A percentile compares a stretch with the other conserved stretches of the same genome.
Conservation (phyloP, 768 basidiomycete genomes). For the Amanita fuliginea region DNA sequence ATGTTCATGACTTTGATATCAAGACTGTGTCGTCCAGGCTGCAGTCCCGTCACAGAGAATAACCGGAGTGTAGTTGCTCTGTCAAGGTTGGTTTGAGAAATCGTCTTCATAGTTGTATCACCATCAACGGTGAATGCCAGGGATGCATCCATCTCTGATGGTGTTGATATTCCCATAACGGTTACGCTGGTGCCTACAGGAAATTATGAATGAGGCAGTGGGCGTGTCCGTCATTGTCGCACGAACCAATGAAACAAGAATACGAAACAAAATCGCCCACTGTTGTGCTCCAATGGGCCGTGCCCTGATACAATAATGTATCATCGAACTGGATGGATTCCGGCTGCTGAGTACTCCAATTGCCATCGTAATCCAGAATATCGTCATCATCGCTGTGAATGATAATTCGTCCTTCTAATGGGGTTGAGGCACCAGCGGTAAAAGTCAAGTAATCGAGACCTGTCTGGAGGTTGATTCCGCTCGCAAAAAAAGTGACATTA, state of each 20-base stretch:
- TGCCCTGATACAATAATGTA: conserved; percentile 19
- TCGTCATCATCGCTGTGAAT: conserved; percentile 26
- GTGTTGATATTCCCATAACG: background rate
- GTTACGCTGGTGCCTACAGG: conserved; percentile 23
- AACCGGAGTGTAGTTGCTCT: conserved; percentile 23
- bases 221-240: background rate
- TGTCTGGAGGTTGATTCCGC: conserved; percentile 15
- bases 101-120: conserved; percentile 12
- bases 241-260: conserved; percentile 23
- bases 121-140: conserved; percentile 25
- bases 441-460: conserved; percentile 30
- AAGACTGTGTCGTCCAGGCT: conserved; percentile 25
- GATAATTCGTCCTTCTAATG: conserved; percentile 22
- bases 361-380: conserved; percentile 19
- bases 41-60: conserved; percentile 20
- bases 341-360: conserved; percentile 19
- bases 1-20: conserved; percentile 26
- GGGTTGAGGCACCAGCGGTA: conserved; percentile 23
- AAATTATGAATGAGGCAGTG: background rate
- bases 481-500: conserved; percentile 23
- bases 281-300: conserved; percentile 24
- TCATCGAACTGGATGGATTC: conserved; percentile 14
- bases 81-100: conserved; percentile 18
- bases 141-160: background rate
- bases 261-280: conserved; percentile 24